These are phyloP conservation scores for Rostrohypoxylon terebratum DNA, from an alignment of 495 filamentous ascomycete genomes.

Conservation along the genomic window DNA sequence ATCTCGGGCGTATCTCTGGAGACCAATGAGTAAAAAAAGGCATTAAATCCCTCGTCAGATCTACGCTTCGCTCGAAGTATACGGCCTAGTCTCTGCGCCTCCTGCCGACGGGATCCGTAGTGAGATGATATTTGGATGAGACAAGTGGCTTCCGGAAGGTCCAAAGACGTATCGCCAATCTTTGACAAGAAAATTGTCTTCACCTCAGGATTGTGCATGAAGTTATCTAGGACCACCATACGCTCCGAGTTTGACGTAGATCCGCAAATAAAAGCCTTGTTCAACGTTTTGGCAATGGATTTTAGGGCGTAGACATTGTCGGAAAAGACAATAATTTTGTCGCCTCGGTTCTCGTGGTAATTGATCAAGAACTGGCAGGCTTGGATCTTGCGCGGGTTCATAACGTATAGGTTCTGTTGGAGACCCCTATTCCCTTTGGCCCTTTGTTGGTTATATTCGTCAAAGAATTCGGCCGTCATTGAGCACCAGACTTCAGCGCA, in stretches of 20 bases:
- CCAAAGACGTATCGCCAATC: constrained; percentile 97
- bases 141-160: constrained; percentile 95
- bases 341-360: constrained; percentile 94
- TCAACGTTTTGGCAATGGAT: constrained; percentile 83
- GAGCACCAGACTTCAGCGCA: constrained; percentile 99
- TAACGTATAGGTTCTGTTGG: constrained; percentile 86
- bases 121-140: constrained; percentile 99
- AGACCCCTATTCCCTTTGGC: constrained; percentile 62
- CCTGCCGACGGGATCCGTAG: constrained; percentile 96
- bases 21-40: constrained; percentile 98
- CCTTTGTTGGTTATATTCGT: constrained; percentile 78
- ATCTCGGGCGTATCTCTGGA: constrained; percentile 98
- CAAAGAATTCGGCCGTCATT: constrained; percentile 98
- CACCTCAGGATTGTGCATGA: constrained; percentile 91
- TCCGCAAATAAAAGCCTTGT: constrained; percentile 94
- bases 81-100: constrained; percentile 92
- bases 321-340: constrained; percentile 99
- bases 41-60: constrained; percentile 99
- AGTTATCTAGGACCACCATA: constrained; percentile 91
- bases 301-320: constrained; percentile 97
- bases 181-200: constrained; percentile 98
- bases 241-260: constrained; percentile 89
- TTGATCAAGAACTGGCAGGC: constrained; percentile 97
- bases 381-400: constrained; percentile 98
- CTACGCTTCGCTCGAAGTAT: constrained; percentile 96